Conservation (phyloP, 306 rosid genomes). For the Vigna unguiculata region DNA sequence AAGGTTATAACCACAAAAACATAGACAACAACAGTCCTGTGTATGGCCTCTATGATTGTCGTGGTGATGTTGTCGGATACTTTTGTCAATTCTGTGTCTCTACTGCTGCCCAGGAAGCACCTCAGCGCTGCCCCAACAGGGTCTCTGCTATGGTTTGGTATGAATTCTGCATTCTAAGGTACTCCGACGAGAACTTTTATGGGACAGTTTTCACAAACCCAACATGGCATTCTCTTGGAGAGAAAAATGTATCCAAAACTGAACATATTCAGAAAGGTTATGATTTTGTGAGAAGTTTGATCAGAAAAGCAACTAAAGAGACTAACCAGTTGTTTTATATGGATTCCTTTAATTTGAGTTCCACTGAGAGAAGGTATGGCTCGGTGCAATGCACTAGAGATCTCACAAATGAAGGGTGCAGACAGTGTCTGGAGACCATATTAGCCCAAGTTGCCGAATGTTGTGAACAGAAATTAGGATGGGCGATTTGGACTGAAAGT, state of each 20-base stretch:
- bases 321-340: not conserved
- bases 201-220: not conserved
- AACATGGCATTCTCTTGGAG: not conserved
- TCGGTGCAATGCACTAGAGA: conserved; percentile 38
- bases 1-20: conserved; percentile 21
- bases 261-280: not conserved
- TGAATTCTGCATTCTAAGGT: not conserved
- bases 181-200: not conserved
- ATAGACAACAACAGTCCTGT: not conserved
- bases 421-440: conserved; percentile 2
- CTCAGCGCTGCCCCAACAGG: not conserved
- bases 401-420: not conserved
- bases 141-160: not conserved
- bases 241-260: not conserved
- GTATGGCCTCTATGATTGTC: conserved; percentile 32
- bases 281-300: not conserved
- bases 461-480: not conserved
- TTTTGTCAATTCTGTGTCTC: conserved; percentile 41
- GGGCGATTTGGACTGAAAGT: not conserved
- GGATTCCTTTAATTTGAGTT: conserved; percentile 6
- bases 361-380: conserved; percentile 12
- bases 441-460: not conserved
- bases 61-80: not conserved
- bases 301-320: conserved; percentile 19
- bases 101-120: not conserved